These are phyloP conservation scores for Lichtheimia corymbifera DNA, from an alignment of 371 early-diverging fungal genomes.

Conservation along the genomic window DNA sequence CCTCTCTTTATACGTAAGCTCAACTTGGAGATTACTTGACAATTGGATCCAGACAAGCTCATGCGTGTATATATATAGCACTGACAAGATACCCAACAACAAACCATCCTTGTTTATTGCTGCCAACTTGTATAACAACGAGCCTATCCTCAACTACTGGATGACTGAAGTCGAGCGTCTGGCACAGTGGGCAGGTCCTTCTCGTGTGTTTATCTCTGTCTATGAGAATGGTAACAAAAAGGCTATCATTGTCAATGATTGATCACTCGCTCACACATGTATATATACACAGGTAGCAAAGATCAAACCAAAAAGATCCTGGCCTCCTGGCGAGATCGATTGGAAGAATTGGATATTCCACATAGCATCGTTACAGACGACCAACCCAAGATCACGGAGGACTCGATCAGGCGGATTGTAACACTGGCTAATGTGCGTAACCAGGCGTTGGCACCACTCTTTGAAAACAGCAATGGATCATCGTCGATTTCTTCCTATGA, in stretches of 20 bases:
- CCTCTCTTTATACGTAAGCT: background rate
- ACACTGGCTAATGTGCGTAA: constrained; percentile 28
- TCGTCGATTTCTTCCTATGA: constrained; percentile 2
- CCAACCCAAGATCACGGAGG: background rate
- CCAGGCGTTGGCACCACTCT: constrained; percentile 21
- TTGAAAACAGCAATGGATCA: background rate
- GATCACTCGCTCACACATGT: background rate
- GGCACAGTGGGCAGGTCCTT: constrained; percentile 20
- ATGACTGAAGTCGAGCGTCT: constrained; percentile 15
- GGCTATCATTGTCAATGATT: background rate
- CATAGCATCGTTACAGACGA: constrained; percentile 20
- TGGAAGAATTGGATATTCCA: constrained; percentile 8
- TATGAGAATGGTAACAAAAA: constrained; percentile 28
- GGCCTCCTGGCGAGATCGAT: constrained; percentile 4
- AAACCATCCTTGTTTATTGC: constrained; percentile 27
- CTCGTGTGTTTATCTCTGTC: constrained; percentile 23
- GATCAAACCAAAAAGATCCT: constrained; percentile 22
- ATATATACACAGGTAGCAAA: constrained; percentile 25
- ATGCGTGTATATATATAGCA: background rate
- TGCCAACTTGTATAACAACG: constrained; percentile 32
- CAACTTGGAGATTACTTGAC: background rate
- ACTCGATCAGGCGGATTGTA: constrained; percentile 16
- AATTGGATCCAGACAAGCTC: background rate
- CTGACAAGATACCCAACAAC: constrained; percentile 5
- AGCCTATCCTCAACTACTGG: constrained; percentile 26